phyloP scores from a whole-genome alignment of 2,329 filamentous ascomycete genomes.

The Aspergillus amoenus region DNA sequence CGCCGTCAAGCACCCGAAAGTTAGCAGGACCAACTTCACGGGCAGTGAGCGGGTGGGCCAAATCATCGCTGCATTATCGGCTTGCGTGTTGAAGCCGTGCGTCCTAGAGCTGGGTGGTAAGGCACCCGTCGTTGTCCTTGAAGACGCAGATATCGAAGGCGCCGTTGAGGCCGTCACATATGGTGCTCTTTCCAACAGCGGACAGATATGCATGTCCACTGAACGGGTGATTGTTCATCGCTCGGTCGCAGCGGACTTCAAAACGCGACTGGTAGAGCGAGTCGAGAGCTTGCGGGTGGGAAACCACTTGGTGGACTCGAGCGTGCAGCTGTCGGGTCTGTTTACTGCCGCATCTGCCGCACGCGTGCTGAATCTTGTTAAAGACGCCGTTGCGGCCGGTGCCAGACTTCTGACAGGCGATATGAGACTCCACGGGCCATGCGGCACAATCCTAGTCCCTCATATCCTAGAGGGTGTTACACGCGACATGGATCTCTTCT shows the following conservation, averaged over 20 bases:
- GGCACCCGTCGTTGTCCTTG: background rate
- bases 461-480: background rate
- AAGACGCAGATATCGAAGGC: background rate
- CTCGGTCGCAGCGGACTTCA: background rate
- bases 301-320: background rate
- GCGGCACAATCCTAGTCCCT: background rate
- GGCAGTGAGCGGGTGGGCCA: background rate
- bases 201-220: background rate
- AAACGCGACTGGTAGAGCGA: background rate
- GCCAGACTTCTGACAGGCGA: too few relatives aligned
- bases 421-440: too few relatives aligned
- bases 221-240: background rate
- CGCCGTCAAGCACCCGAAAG: background rate
- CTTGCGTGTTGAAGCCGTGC: background rate
- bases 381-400: too few relatives aligned
- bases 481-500: background rate
- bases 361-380: too few relatives aligned
- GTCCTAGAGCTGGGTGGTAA: background rate
- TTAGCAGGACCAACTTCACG: background rate
- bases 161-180: background rate
- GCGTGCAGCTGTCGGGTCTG: background rate
- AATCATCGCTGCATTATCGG: background rate
- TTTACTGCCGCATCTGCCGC: background rate
- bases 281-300: too few relatives aligned
- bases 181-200: background rate